Percentiles rank a stretch among this genome's conserved stretches.
These are phyloP conservation scores for Heterobasidion parviporum DNA, from an alignment of 1,284 basidiomycete species.

Conservation along the genomic window DNA sequence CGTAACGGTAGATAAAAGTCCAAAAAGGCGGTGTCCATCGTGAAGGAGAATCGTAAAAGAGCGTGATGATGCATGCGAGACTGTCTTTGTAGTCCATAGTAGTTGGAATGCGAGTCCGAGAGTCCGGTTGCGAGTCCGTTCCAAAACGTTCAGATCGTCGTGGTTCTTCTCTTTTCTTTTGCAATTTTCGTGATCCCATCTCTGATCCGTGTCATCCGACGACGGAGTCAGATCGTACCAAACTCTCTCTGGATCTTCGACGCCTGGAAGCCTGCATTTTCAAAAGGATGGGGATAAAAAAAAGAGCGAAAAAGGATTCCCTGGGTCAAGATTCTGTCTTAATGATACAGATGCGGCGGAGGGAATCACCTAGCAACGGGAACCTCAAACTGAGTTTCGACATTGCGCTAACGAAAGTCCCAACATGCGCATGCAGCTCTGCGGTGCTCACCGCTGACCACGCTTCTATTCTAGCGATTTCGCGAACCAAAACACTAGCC, in stretches of 20 bases:
- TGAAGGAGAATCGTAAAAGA: neutral
- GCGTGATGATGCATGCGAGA: neutral
- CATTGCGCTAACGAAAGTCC: constrained; percentile 54
- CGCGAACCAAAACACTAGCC: constrained; percentile 55
- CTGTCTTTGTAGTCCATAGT: constrained; percentile 3
- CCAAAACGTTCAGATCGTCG: constrained; percentile 9
- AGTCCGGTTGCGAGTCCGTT: constrained; percentile 4
- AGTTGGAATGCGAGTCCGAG: constrained; percentile 6
- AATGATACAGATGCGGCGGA: neutral
- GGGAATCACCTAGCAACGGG: constrained; percentile 45
- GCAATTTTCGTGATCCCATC: neutral
- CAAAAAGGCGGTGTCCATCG: neutral
- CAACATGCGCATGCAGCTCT: constrained; percentile 53
- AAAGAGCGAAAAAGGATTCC: constrained; percentile 1
- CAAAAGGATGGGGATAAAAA: neutral
- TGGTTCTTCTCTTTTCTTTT: constrained; percentile 5
- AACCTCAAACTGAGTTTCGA: constrained; percentile 48
- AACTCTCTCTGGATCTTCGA: neutral
- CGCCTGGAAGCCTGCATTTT: constrained; percentile 1
- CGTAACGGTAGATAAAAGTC: constrained; percentile 12
- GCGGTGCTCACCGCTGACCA: constrained; percentile 51
- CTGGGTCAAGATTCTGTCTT: neutral
- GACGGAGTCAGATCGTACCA: neutral
- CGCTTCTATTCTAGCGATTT: constrained; percentile 48
- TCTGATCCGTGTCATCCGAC: neutral